Evolutionary conservation across 1,284 basidiomycete genomes (phyloP).

Genomic region (Trametes pubescens): DNA sequence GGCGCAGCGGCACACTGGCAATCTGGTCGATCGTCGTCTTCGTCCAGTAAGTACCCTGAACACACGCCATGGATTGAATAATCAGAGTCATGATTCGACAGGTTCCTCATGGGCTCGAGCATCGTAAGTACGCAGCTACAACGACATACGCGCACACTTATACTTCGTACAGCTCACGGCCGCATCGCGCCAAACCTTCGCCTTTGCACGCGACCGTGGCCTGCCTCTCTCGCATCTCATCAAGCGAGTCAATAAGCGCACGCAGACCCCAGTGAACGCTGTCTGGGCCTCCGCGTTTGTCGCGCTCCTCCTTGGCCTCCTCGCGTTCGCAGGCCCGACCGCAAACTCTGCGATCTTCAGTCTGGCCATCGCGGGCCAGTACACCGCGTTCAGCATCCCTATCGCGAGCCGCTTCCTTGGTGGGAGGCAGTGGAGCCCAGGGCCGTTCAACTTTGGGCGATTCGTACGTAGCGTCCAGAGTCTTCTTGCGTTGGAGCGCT

Average conservation of each 20-base stretch:
- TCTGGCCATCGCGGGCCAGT: slow-evolving; percentile 63
- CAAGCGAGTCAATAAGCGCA: slow-evolving; percentile 69
- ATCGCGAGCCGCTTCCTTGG: slow-evolving; percentile 47
- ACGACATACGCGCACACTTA: neutral
- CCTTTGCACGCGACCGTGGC: slow-evolving; percentile 69
- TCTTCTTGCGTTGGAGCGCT: neutral
- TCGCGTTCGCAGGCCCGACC: slow-evolving; percentile 68
- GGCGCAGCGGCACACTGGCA: slow-evolving; percentile 59
- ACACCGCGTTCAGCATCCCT: slow-evolving; percentile 63
- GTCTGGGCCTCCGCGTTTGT: slow-evolving; percentile 65
- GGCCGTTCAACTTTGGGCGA: slow-evolving; percentile 68
- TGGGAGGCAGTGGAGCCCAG: slow-evolving; percentile 63
- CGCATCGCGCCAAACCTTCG: slow-evolving; percentile 64
- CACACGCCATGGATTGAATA: too few relatives aligned
- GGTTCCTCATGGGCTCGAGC: slow-evolving; percentile 77
- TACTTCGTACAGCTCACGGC: slow-evolving; percentile 28
- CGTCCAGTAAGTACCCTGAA: slow-evolving; percentile 26
- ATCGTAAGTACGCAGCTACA: slow-evolving; percentile 51
- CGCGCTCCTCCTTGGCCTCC: slow-evolving; percentile 59
- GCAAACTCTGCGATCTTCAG: slow-evolving; percentile 76
- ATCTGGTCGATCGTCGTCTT: slow-evolving; percentile 55
- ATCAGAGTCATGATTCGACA: slow-evolving; percentile 29
- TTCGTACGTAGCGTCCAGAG: slow-evolving; percentile 25
- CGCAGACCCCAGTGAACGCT: slow-evolving; percentile 68
- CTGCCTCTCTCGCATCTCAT: slow-evolving; percentile 76